Evolutionary conservation across 441 rosid genomes (phyloP).

Genomic region (Arabidopsis hybrid): DNA sequence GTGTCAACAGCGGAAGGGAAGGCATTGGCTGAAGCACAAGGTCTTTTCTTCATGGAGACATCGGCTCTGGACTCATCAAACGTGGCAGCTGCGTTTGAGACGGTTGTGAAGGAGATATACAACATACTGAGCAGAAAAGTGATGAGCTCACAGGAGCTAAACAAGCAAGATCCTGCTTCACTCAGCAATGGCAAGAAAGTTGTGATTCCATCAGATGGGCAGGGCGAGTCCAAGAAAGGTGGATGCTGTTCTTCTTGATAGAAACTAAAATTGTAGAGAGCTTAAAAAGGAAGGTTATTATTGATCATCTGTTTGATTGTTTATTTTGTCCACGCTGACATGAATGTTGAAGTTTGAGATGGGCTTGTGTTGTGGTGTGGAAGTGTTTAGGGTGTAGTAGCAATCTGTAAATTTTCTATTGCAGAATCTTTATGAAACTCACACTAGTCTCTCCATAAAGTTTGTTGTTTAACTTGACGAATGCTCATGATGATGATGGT

Average conservation of each 20-base stretch:
- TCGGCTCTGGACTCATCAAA: constrained; percentile 80
- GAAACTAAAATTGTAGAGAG: constrained; percentile 39
- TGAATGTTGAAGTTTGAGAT: constrained; percentile 31
- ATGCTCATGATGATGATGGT: constrained; percentile 7
- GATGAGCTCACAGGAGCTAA: constrained; percentile 77
- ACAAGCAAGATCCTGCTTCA: constrained; percentile 66
- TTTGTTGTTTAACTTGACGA: constrained; percentile 6
- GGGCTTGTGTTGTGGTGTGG: constrained; percentile 35
- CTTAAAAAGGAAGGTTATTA: constrained; percentile 17
- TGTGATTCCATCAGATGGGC: constrained; percentile 58
- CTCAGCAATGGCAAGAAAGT: constrained; percentile 76
- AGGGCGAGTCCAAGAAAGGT: constrained; percentile 51
- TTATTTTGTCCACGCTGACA: constrained; percentile 30
- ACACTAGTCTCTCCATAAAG: constrained; percentile 21
- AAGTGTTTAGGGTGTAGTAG: constrained; percentile 41
- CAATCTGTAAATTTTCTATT: constrained; percentile 44
- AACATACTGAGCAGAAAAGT: constrained; percentile 90
- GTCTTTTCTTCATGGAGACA: constrained; percentile 78
- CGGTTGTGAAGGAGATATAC: constrained; percentile 78
- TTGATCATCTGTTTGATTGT: constrained; percentile 24
- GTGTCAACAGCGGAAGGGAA: constrained; percentile 73
- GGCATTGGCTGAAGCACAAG: constrained; percentile 68
- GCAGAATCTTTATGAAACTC: constrained; percentile 39
- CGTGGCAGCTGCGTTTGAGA: constrained; percentile 72
- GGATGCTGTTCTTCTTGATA: constrained; percentile 70